A percentile compares a stretch with the other conserved stretches of the same genome.
phyloP scores from a whole-genome alignment of 176 grass and related monocot species.

The Luzula sylvatica region DNA sequence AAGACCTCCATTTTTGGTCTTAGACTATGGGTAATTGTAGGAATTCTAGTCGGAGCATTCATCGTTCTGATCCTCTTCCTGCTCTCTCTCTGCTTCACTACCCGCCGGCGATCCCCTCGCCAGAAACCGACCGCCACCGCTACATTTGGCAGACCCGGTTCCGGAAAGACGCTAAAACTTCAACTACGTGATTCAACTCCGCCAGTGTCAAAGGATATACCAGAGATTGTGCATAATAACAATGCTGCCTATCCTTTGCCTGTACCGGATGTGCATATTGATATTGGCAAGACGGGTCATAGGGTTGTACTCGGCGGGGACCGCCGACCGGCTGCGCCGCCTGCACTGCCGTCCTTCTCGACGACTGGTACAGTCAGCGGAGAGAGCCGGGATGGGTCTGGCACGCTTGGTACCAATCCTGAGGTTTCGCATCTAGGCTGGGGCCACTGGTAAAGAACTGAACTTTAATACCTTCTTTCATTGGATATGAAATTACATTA shows the following conservation, averaged over 20 bases:
- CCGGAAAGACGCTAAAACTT: constrained; percentile 40
- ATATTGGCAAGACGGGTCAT: constrained; percentile 43
- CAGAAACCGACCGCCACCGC: constrained; percentile 13
- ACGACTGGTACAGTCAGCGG: constrained; percentile 34
- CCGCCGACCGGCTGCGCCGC: constrained; percentile 19
- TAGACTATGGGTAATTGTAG: constrained; percentile 49
- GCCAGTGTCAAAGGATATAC: constrained; percentile 33
- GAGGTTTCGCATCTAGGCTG: constrained; percentile 60
- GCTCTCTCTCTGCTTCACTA: constrained; percentile 38
- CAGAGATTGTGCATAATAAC: constrained; percentile 32
- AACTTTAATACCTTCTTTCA: not conserved
- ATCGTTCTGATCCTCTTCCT: constrained; percentile 32
- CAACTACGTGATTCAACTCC: constrained; percentile 31
- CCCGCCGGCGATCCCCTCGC: constrained; percentile 25
- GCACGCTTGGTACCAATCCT: constrained; percentile 12
- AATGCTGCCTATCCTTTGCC: constrained; percentile 15
- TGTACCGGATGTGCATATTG: constrained; percentile 35
- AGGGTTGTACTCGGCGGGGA: constrained; percentile 4
- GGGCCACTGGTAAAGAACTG: constrained; percentile 31
- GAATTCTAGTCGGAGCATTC: constrained; percentile 25
- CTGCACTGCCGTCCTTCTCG: constrained; percentile 8
- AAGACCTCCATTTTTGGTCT: constrained; percentile 77
- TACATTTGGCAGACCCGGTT: not conserved
- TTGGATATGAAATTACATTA: not conserved
- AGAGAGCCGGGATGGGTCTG: constrained; percentile 23